Evolutionary conservation across 345 rosid species (phyloP).

Genomic region (Cochlearia excelsa): DNA sequence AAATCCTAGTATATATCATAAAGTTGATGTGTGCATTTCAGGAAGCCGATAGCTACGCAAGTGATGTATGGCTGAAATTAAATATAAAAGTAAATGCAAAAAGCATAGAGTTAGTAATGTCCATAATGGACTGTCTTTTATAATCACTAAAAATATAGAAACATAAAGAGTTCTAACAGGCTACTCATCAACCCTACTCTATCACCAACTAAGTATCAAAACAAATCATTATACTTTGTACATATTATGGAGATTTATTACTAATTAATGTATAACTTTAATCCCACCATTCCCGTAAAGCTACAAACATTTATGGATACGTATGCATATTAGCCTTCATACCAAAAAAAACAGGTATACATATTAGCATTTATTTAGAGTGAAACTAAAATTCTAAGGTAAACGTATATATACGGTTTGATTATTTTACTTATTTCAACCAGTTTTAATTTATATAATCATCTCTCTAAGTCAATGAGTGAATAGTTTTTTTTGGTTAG

Average conservation of each 20-base stretch:
- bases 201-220: conserved; percentile 34
- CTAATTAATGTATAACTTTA: conserved; percentile 20
- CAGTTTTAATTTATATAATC: too few species aligned
- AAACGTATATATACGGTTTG: too few species aligned
- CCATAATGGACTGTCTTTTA: conserved; percentile 37
- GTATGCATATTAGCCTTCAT: neutral
- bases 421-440: too few species aligned
- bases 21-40: neutral
- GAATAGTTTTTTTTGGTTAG: too few species aligned
- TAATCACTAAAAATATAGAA: conserved; percentile 33
- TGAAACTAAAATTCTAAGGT: too few species aligned
- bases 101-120: conserved; percentile 36
- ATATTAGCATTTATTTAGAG: too few species aligned
- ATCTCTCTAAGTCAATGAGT: too few species aligned
- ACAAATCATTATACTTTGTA: conserved; percentile 27
- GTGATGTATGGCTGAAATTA: conserved; percentile 31
- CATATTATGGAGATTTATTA: conserved; percentile 30
- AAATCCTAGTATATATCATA: too few species aligned
- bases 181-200: conserved; percentile 39
- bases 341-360: too few species aligned
- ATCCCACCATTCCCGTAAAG: conserved; percentile 19
- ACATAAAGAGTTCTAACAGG: conserved; percentile 36
- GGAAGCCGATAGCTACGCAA: conserved; percentile 33
- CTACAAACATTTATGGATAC: neutral
- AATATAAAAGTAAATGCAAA: conserved; percentile 32